These are phyloP conservation scores for Licmophora abbreviata DNA, from an alignment of 108 stramenopile species.

Conservation along the genomic window DNA sequence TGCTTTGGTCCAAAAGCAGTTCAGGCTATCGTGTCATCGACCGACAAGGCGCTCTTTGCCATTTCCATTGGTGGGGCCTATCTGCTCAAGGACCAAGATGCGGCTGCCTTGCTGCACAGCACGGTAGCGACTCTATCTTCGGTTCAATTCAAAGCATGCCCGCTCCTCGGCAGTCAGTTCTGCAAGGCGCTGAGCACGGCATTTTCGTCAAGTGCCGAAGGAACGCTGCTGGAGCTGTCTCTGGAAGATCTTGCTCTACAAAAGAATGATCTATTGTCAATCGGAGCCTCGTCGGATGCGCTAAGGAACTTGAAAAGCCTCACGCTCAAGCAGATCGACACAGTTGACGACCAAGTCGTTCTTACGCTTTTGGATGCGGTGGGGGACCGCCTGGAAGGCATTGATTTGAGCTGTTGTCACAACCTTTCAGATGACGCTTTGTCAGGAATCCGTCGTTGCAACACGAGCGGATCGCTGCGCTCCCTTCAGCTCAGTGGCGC, in stretches of 20 bases:
- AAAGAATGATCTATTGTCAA: slow-evolving; percentile 23
- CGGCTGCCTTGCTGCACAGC: slow-evolving; percentile 40
- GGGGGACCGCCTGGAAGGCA: slow-evolving; percentile 35
- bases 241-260: slow-evolving; percentile 48
- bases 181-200: slow-evolving; percentile 24
- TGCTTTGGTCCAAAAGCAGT: slow-evolving; percentile 64
- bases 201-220: slow-evolving; percentile 3
- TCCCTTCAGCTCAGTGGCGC: slow-evolving; percentile 46
- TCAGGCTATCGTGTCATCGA: slow-evolving; percentile 21
- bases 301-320: slow-evolving; percentile 52
- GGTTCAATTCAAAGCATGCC: slow-evolving; percentile 65
- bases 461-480: slow-evolving; percentile 28
- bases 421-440: slow-evolving; percentile 57
- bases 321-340: slow-evolving; percentile 35
- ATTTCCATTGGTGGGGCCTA: slow-evolving; percentile 74
- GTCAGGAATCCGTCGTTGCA: slow-evolving; percentile 54
- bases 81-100: slow-evolving; percentile 56
- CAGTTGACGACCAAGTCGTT: slow-evolving; percentile 48
- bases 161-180: slow-evolving; percentile 42
- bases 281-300: slow-evolving; percentile 28
- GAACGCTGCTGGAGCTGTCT: slow-evolving; percentile 48
- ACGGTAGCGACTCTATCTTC: slow-evolving; percentile 45
- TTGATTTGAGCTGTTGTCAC: slow-evolving; percentile 56
- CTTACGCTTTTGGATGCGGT: slow-evolving; percentile 25
- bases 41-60: slow-evolving; percentile 26